Conservation (phyloP, 2,329 filamentous ascomycete genomes). For the Fusarium goolgardi region DNA sequence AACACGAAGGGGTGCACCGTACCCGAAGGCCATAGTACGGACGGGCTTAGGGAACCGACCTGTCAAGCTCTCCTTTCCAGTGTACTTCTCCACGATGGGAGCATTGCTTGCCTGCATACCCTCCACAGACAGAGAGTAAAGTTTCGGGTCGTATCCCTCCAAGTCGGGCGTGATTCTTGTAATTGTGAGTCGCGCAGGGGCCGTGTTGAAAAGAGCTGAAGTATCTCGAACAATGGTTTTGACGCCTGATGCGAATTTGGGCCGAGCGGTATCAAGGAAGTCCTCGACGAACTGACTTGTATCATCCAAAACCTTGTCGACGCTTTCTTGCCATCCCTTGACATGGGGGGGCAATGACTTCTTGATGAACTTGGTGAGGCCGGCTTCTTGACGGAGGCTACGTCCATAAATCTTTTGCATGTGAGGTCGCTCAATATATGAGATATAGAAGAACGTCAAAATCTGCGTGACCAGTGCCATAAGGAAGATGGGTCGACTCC, state of each 20-base stretch:
- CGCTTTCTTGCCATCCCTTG: constrained; percentile 83
- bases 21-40: constrained; percentile 84
- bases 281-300: constrained; percentile 92
- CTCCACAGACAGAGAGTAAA: constrained; percentile 82
- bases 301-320: constrained; percentile 88
- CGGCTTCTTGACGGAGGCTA: constrained; percentile 85
- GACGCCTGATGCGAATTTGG: constrained; percentile 87
- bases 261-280: constrained; percentile 84
- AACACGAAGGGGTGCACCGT: constrained; percentile 89
- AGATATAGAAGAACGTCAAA: constrained; percentile 86
- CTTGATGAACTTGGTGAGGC: constrained; percentile 90
- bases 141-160: constrained; percentile 79
- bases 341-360: constrained; percentile 86
- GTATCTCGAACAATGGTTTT: constrained; percentile 90
- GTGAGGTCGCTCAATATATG: constrained; percentile 93
- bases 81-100: constrained; percentile 68
- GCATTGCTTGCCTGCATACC: constrained; percentile 68
- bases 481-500: constrained; percentile 86
- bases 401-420: constrained; percentile 98
- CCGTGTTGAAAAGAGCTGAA: constrained; percentile 86
- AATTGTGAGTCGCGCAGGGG: constrained; percentile 86
- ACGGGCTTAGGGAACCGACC: constrained; percentile 76
- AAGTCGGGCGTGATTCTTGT: constrained; percentile 83
- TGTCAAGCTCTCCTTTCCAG: constrained; percentile 78
- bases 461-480: constrained; percentile 88